These are phyloP conservation scores for Pestalotiopsis sp. DNA, from an alignment of 2,329 filamentous ascomycete genomes.

Conservation along the genomic window DNA sequence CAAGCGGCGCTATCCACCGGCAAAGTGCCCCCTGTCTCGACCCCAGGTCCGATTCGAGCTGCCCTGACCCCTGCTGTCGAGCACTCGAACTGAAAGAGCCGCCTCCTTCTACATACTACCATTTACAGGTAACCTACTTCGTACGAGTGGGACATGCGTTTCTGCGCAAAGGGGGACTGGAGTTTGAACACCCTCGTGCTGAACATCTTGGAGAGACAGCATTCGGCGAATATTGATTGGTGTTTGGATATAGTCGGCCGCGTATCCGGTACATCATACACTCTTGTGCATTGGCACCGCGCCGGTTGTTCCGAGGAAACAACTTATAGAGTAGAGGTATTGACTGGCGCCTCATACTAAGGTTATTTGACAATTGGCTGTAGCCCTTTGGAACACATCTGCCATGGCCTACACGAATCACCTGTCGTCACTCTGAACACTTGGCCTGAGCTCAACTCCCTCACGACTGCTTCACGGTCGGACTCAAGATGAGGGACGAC, in stretches of 20 bases:
- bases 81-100: not conserved
- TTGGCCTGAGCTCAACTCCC: not conserved
- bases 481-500: not conserved
- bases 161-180: too few species aligned
- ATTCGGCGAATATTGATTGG: not conserved
- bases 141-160: too few species aligned
- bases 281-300: not conserved
- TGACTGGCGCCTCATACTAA: too few species aligned
- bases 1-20: slow-evolving; percentile 3
- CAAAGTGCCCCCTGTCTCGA: not conserved
- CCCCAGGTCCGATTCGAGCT: not conserved
- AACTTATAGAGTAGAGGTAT: not conserved
- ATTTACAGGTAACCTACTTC: not conserved
- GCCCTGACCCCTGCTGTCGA: not conserved
- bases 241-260: not conserved
- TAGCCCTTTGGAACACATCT: not conserved
- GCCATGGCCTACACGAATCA: not conserved
- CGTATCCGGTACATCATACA: slow-evolving; percentile 11
- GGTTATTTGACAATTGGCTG: too few species aligned
- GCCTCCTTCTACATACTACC: not conserved
- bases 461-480: not conserved
- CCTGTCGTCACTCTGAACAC: not conserved
- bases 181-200: not conserved
- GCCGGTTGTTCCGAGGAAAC: slow-evolving; percentile 8
- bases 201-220: not conserved